Percentiles rank a stretch among this genome's conserved stretches.
These are phyloP conservation scores for Trametes punicea DNA, from an alignment of 768 basidiomycete genomes.

Conservation along the genomic window DNA sequence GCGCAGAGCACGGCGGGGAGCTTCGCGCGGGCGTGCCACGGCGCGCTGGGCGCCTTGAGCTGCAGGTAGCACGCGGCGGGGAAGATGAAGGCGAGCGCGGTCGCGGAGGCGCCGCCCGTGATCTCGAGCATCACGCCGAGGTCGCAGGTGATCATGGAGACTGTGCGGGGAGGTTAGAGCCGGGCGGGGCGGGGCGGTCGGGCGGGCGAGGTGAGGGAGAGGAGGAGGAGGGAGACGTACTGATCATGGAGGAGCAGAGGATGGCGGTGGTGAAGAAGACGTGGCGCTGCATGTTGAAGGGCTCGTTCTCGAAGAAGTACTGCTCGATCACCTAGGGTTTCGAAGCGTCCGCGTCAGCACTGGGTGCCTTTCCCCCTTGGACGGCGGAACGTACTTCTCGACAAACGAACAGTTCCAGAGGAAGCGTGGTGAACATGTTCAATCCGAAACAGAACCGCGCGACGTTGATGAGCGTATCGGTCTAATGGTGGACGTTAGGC, in stretches of 20 bases:
- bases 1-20: constrained; percentile 74
- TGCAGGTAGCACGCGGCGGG: constrained; percentile 85
- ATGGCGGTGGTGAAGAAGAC: constrained; percentile 87
- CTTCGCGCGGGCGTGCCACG: constrained; percentile 70
- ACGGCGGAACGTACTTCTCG: constrained; percentile 76
- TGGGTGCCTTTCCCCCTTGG: too few species aligned
- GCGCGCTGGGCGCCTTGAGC: constrained; percentile 51
- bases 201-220: not conserved
- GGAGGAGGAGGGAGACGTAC: constrained; percentile 42
- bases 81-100: constrained; percentile 90
- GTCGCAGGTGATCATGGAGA: constrained; percentile 91
- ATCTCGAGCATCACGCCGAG: constrained; percentile 98
- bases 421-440: constrained; percentile 98
- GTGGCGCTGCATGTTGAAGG: constrained; percentile 80
- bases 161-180: constrained; percentile 38
- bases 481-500: constrained; percentile 35
- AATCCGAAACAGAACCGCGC: constrained; percentile 92
- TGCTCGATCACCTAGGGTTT: constrained; percentile 80
- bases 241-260: constrained; percentile 75
- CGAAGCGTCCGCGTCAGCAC: too few species aligned
- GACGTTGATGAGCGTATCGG: constrained; percentile 89
- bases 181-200: not conserved
- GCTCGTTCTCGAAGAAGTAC: constrained; percentile 88
- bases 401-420: constrained; percentile 95
- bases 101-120: constrained; percentile 93